Evolutionary conservation across 352 stramenopile genomes (phyloP).

Genomic region (Thraustochytrium striatum): DNA sequence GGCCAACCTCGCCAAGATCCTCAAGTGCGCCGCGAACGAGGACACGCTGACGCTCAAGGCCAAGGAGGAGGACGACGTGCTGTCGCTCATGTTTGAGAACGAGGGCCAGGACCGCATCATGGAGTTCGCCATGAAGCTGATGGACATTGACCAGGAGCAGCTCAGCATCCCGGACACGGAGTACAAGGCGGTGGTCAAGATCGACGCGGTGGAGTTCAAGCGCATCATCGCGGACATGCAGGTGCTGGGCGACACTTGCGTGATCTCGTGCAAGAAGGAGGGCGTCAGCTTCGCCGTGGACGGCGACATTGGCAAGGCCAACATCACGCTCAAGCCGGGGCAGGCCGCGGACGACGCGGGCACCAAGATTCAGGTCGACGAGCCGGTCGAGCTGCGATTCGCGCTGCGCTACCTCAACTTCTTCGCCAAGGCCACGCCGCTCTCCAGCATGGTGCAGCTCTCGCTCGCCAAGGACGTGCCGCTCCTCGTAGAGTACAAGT

Average conservation of each 20-base stretch:
- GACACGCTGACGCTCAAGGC: conserved; percentile 96
- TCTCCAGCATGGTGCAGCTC: conserved; percentile 89
- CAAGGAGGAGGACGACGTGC: conserved; percentile 86
- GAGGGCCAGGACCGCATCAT: conserved; percentile 84
- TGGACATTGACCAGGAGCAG: conserved; percentile 98
- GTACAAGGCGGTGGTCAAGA: conserved; percentile 87
- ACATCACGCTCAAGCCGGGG: conserved; percentile 77
- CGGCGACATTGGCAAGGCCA: conserved; percentile 92
- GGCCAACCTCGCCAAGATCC: conserved; percentile 95
- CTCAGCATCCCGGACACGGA: conserved; percentile 96
- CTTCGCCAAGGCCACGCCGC: conserved; percentile 96
- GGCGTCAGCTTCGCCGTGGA: conserved; percentile 93
- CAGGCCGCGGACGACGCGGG: conserved; percentile 68
- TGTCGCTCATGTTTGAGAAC: conserved; percentile 95
- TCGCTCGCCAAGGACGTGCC: conserved; percentile 95
- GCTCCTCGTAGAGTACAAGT: conserved; percentile 97
- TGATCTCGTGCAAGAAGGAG: conserved; percentile 90
- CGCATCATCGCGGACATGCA: conserved; percentile 96
- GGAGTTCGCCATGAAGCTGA: conserved; percentile 98
- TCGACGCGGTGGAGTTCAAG: conserved; percentile 87
- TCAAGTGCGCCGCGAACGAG: conserved; percentile 98
- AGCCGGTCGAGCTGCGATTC: conserved; percentile 97
- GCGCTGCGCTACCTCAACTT: conserved; percentile 98
- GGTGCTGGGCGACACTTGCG: conserved; percentile 95
- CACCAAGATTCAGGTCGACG: conserved; percentile 93